Evolutionary conservation across 2,329 filamentous ascomycete species (phyloP), one percentile per base, ranked within the genome.

Genomic region (Colletotrichum brevisporum): DNA sequence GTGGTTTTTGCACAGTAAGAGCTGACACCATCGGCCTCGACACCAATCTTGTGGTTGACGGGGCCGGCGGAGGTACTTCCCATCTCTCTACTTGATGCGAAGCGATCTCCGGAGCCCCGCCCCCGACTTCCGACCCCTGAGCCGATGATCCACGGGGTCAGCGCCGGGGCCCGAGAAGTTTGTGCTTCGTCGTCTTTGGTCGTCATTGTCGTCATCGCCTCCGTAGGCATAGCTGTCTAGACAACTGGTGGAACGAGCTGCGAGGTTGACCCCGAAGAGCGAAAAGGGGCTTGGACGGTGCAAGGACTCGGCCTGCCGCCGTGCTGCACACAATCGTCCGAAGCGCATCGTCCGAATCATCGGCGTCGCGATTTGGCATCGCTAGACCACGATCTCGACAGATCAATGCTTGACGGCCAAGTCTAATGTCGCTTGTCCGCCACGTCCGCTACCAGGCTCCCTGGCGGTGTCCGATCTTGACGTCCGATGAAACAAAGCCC

Each of bases 401-500:
- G 41, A 47, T 27, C 16, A 9, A 36, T 36, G 31, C 8, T 36
- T 36, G 31, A 10, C 31, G 31, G 31, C 31, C 31, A 36, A 36
- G 41, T 43, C 27, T 15, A 21, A 65, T 47, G 54, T 55, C 21
- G 31, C 21, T 43, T 39, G 52, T 31, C 24, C 58, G 39, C 9
- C 10, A 24, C 10, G 1, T 12, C 45, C n/a, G 54, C 41, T 51
- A 13, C 43, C 21, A 15, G 54, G 50, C 41, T 50, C 55, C 54
- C 51, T 59, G 27, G 41, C 39, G n/a, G 27, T 50, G 41, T 65
- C 66, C 61, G 61, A 68, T 68, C 50, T 65, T 58, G 50, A 65
- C 66, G 59, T 65, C 31, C 55, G 50, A 65, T 47, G 48, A 65
- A 68, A 55, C 66, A 43, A 59, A 41, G 16, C 24, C 18, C 26